Base-by-base conservation (phyloP, 495 filamentous ascomycete genomes). In the Apodospora peruviana region DNA sequence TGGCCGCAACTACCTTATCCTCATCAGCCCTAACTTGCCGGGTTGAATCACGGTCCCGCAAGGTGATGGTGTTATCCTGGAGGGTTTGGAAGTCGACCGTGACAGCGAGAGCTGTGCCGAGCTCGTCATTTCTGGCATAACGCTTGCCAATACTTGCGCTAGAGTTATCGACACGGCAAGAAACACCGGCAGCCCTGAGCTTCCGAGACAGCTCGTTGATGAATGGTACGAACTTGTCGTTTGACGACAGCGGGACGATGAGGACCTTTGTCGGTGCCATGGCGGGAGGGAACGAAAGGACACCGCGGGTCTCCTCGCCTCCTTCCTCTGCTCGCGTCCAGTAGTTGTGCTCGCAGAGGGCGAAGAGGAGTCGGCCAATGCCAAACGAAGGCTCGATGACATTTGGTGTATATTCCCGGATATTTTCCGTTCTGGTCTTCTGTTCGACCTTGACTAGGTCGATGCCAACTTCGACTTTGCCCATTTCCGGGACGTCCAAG, bases 301-400 rank as follows among this genome's bases (percentile, higher is more conserved):
- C 85, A 60, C 78, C 76, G 52, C 86, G 83, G 18, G 83, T 76
- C 57, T 81, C 84, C 51, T 88, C 85, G 41, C 72, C 80, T 47
- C 77, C 83, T 12, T 86, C 83, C 49, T 70, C 79, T 19, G 62
- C 73, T 37, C 86, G 76, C 34, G 77, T 80, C 87, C 86, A 91
- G 74, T 86, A 90, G 55, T 74, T 76, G 64, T 91, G 87, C 69
- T 91, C 87, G 45, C 88, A 80, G 56, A 90, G 66, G 53, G 80
- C 80, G 71, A 89, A 90, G 41, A 91, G 62, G 32, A 90, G 88
- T 42, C 87, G 77, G 41, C 87, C 87, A 54, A 91, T 88, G 68
- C 87, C 86, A 59, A 91, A 91, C 8, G 87, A 90, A 1, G 87
- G 87, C 69, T 91, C 86, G 48, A 91, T 90, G 22, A 91, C 85